A percentile compares a stretch with the other conserved stretches of the same genome.
Evolutionary conservation across 768 basidiomycete genomes (phyloP).

Genomic region (Mycena floridula): DNA sequence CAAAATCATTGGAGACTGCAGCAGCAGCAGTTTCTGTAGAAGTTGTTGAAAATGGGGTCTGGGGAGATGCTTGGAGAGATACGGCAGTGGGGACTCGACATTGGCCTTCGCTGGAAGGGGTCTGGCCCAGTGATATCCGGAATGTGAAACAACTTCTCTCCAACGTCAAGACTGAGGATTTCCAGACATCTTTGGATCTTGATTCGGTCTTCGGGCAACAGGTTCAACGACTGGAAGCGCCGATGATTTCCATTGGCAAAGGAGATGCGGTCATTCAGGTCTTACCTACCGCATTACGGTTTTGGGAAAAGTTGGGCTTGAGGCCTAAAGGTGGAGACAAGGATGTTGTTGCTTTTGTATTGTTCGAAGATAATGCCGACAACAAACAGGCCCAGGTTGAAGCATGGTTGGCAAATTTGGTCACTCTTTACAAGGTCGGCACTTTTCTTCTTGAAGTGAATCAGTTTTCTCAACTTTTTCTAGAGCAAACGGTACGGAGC

Average conservation of each 20-base stretch:
- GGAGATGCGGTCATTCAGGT: constrained; percentile 65
- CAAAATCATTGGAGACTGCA: constrained; percentile 61
- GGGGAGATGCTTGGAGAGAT: constrained; percentile 65
- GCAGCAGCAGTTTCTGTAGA: constrained; percentile 60
- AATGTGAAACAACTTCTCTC: constrained; percentile 37
- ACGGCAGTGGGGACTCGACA: too few relatives aligned
- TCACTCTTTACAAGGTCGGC: constrained; percentile 54
- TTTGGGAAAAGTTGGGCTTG: constrained; percentile 83
- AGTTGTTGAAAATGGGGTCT: constrained; percentile 65
- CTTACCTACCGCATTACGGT: constrained; percentile 63
- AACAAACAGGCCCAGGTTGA: constrained; percentile 43
- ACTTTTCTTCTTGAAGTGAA: neutral
- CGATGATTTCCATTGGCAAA: constrained; percentile 62
- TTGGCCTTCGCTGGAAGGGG: too few relatives aligned
- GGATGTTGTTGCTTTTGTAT: constrained; percentile 58
- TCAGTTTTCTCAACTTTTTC: neutral
- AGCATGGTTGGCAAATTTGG: constrained; percentile 52
- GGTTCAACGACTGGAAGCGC: constrained; percentile 33
- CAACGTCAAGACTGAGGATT: constrained; percentile 32
- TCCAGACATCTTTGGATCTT: constrained; percentile 34
- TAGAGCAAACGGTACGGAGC: constrained; percentile 60
- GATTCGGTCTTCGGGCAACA: constrained; percentile 5
- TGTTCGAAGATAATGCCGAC: constrained; percentile 58
- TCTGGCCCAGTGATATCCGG: constrained; percentile 58
- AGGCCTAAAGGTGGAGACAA: constrained; percentile 67